Percentiles rank a stretch among this genome's conserved stretches.
These are phyloP conservation scores for Heliamphora ciliata DNA, from an alignment of 179 eudicot species.

Conservation along the genomic window DNA sequence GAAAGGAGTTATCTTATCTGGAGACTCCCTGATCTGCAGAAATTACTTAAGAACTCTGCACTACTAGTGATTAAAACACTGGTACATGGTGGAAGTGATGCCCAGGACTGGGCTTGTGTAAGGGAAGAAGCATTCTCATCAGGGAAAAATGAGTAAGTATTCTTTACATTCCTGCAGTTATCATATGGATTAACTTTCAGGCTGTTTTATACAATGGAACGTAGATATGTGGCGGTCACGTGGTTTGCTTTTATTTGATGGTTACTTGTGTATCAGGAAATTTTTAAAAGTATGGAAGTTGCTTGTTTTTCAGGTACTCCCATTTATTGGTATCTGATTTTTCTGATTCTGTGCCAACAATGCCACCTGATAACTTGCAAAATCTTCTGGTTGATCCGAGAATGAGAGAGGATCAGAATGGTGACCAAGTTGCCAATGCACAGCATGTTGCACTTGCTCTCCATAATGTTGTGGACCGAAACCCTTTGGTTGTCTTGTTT, in stretches of 20 bases:
- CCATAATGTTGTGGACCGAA: constrained; percentile 63
- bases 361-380: constrained; percentile 92
- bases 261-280: not conserved
- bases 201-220: not conserved
- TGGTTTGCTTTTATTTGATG: not conserved
- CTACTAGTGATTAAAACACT: constrained; percentile 51
- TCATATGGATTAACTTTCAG: not conserved
- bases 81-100: constrained; percentile 45
- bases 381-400: constrained; percentile 73
- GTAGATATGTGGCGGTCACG: not conserved
- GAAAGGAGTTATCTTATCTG: constrained; percentile 85
- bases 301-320: constrained; percentile 48
- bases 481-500: constrained; percentile 65
- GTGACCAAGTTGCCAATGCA: constrained; percentile 34
- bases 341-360: constrained; percentile 79
- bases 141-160: constrained; percentile 78
- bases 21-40: constrained; percentile 90
- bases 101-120: constrained; percentile 81
- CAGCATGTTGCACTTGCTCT: constrained; percentile 38
- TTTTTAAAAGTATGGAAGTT: not conserved
- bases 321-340: constrained; percentile 80
- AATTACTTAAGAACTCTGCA: constrained; percentile 69
- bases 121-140: constrained; percentile 86
- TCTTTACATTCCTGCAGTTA: not conserved
- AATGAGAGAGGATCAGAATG: constrained; percentile 44